A percentile compares a stretch with the other conserved stretches of the same genome.
Conservation (phyloP, 2,329 filamentous ascomycete genomes). For the Aspergillus flavus region DNA sequence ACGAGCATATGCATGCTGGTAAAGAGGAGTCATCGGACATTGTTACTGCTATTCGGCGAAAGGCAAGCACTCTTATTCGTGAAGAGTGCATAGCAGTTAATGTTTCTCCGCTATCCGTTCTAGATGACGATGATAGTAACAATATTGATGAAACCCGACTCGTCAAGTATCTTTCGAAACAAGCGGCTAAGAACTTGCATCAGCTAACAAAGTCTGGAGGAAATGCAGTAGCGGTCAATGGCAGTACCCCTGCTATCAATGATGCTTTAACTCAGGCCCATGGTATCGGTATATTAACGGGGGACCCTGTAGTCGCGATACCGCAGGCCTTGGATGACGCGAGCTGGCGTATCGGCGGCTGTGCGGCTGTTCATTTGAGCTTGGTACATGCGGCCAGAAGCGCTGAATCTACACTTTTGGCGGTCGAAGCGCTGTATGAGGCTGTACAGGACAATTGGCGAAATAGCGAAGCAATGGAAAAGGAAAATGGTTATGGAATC, state of each 20-base stretch:
- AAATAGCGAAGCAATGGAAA: constrained; percentile 97
- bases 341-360: constrained; percentile 90
- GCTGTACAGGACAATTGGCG: constrained; percentile 91
- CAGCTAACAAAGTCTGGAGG: constrained; percentile 72
- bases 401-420: constrained; percentile 70
- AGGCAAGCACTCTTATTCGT: constrained; percentile 77
- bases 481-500: constrained; percentile 90
- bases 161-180: constrained; percentile 73
- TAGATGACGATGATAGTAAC: constrained; percentile 78
- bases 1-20: constrained; percentile 85
- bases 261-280: constrained; percentile 81
- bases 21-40: constrained; percentile 93
- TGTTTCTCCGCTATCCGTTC: constrained; percentile 76
- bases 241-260: constrained; percentile 81
- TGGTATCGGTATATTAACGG: constrained; percentile 80
- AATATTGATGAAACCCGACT: constrained; percentile 72
- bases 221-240: constrained; percentile 82
- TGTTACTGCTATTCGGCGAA: constrained; percentile 80
- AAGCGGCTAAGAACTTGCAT: constrained; percentile 68
- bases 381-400: constrained; percentile 76
- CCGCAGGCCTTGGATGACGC: constrained; percentile 89
- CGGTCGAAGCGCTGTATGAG: constrained; percentile 81
- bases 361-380: constrained; percentile 80
- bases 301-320: constrained; percentile 76
- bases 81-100: constrained; percentile 82